Base-by-base conservation (phyloP, 1,284 basidiomycete genomes). In the Fistulinella cinereoalba region DNA sequence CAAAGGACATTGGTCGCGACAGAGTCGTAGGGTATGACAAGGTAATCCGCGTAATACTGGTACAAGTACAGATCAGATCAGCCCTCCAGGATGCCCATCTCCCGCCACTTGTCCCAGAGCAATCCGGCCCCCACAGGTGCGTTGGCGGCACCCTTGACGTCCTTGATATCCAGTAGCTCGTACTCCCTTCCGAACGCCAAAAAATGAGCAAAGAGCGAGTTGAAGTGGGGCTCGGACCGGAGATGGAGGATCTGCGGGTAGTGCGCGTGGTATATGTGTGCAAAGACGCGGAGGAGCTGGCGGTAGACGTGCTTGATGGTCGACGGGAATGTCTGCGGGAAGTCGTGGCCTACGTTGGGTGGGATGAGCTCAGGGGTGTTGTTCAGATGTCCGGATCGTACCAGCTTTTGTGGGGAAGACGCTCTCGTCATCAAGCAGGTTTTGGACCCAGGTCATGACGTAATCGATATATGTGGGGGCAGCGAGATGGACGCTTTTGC, bases 401-500 rank as follows among this genome's bases (percentile, higher is more conserved):
- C 93, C 89, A 37, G 92, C 88, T 72, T 97, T 97, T 8, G 95
- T 97, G 2, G 96, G 96, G 72, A 99, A 99, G 23, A 89, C 85
- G 50, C 74, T 80, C 61, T 97, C 94, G 69, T 98, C 96, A 57
- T 94, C 88, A 29, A 98, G 77, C 23, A 97, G 74, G 60, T 95
- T 95, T 62, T 97, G 93, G 6, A 97, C 81, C 95, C 95, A 98
- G 11, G 92, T 95, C 90, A 98, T 95, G 54, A 98, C 95, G 67
- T 96, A 99, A 73, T 99, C 96, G 54, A 98, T 95, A 70, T 99
- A 98, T 22, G 93, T 96, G 6, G 96, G 92, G 4, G 96, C 96
- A 13, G 96, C 88, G 0, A 99, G 76, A 56, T 96, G 85, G 33
- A 98, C 91, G 56, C 88, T 89, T 65, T 95, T 95, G 46, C 94